Conservation (phyloP, 768 basidiomycete genomes). For the Phanerodontia chrysosporium region DNA sequence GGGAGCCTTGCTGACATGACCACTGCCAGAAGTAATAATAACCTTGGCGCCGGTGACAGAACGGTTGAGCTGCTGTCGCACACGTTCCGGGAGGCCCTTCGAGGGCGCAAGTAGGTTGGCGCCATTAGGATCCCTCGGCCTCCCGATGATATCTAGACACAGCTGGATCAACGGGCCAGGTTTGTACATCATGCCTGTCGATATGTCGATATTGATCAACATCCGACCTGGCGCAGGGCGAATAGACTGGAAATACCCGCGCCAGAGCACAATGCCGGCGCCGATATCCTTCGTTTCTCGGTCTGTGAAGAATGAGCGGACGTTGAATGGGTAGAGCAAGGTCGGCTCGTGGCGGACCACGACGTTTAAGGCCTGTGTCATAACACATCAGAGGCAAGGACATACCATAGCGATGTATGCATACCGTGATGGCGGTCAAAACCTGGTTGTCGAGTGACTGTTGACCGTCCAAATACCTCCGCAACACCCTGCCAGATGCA, state of each 20-base stretch:
- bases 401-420: conserved; percentile 9
- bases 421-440: conserved; percentile 61
- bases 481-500: conserved; percentile 50
- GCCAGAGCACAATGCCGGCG: conserved; percentile 64
- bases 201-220: conserved; percentile 74
- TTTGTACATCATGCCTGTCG: conserved; percentile 73
- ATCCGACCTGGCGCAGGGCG: conserved; percentile 62
- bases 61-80: conserved; percentile 47
- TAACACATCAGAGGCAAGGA: neutral
- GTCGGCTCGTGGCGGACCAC: conserved; percentile 74
- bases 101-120: conserved; percentile 37
- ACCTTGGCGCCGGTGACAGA: conserved; percentile 54
- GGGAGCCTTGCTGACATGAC: conserved; percentile 30
- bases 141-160: conserved; percentile 51
- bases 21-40: conserved; percentile 28
- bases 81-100: conserved; percentile 43
- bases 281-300: conserved; percentile 53
- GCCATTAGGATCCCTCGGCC: conserved; percentile 16
- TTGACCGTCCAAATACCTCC: conserved; percentile 57
- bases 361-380: conserved; percentile 61
- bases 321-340: conserved; percentile 63
- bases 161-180: conserved; percentile 55
- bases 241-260: conserved; percentile 79
- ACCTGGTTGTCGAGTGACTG: conserved; percentile 69
- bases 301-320: conserved; percentile 69